Base-by-base conservation (phyloP, 225 moss, liverwort and hornwort genomes). In the Neckera pumila region DNA sequence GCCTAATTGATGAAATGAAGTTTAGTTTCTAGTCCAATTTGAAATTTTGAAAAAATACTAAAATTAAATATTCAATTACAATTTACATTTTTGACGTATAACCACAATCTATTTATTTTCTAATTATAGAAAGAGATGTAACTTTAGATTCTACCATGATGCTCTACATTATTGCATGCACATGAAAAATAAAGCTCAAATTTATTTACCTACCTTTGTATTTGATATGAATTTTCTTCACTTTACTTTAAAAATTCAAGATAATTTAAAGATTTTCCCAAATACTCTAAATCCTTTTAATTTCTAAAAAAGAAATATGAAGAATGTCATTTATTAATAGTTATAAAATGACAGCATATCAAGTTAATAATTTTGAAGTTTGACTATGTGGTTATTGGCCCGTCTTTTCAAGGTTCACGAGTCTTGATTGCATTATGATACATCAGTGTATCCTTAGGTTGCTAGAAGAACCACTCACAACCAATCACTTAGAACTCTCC, bases 371-470 rank as follows among this genome's bases (percentile, higher is more conserved):
- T 74, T 43, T 47, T 74, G 45, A 47, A 74, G 30, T 18, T 45
- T 0, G 3, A 27, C 10, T 27, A 45, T 45, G 10, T 27, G 0
- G 28, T 73, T 26, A 28, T 73, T 10, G 45, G 20, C 36, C 4
- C 2, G 0, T 36, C 3, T 2, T 36, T 66, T 7, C 4, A 69
- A 36, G 20, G 11, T 66, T 36, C 3, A 19, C 19, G 38, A 38
- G 38, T 38, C 12, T 38, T 7, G 4, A 38, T 0, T 22, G 0
- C 7, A 22, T 4, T 38, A 69, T 12, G 12, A 54, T 69, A 69
- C 38, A 12, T 7, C 1, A 69, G 0, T 38, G 4, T n/a, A 21
- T 4, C 12, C 12, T n/a, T 21, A 0, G n/a, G 2, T n/a, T 1
- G 0, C 21, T 66, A 20, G 6, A 66, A 36, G 5, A 66, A 66